A percentile compares a stretch with the other conserved stretches of the same genome.
Evolutionary conservation across 169 alveolate genomes (phyloP).

Genomic region (Theileria annulata): DNA sequence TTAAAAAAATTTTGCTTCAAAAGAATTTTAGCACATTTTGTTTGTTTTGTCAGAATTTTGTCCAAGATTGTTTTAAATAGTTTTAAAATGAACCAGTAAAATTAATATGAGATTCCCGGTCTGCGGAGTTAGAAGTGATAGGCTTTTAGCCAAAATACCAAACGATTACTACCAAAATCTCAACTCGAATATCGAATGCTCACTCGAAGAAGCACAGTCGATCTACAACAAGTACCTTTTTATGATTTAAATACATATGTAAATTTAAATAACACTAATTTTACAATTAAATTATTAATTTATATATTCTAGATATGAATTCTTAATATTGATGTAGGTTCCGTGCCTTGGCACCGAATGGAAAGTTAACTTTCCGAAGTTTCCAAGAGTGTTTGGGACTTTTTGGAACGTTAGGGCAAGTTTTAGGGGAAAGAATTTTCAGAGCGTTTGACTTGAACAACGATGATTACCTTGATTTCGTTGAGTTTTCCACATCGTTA

Average conservation of each 20-base stretch:
- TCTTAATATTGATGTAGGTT: constrained; percentile 21
- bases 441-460: constrained; percentile 77
- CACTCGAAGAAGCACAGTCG: constrained; percentile 29
- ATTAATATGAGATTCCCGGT: constrained; percentile 24
- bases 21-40: too few relatives aligned
- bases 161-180: constrained; percentile 10
- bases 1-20: too few relatives aligned
- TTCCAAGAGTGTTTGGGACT: constrained; percentile 61
- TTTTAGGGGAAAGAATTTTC: constrained; percentile 68
- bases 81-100: constrained; percentile 7
- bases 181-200: neutral
- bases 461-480: constrained; percentile 75
- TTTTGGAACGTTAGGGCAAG: constrained; percentile 52
- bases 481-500: constrained; percentile 77
- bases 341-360: constrained; percentile 54
- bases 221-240: constrained; percentile 24
- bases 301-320: too few relatives aligned
- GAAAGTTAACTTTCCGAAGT: constrained; percentile 27
- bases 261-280: neutral
- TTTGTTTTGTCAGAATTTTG: too few relatives aligned
- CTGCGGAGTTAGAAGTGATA: constrained; percentile 24
- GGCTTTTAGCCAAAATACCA: constrained; percentile 23
- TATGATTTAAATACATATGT: too few relatives aligned
- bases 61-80: neutral
- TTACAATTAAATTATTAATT: too few relatives aligned